These are phyloP conservation scores for Diutina siamensis DNA, from an alignment of 1,139 yeast genomes.

Conservation along the genomic window DNA sequence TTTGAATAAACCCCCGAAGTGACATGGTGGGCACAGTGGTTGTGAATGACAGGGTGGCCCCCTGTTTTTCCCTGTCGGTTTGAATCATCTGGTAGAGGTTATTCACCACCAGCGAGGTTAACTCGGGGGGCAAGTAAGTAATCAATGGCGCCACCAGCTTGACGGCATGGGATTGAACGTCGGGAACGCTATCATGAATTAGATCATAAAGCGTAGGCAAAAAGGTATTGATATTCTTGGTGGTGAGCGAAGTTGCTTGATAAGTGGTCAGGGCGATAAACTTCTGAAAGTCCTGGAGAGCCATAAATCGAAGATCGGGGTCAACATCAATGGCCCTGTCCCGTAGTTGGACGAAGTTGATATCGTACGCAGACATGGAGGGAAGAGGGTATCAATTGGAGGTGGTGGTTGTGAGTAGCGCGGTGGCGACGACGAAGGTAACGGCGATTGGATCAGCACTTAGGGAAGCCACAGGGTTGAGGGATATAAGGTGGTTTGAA, in stretches of 20 bases:
- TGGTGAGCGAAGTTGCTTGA: conserved; percentile 8
- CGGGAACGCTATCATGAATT: conserved; percentile 55
- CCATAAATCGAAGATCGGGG: conserved; percentile 82
- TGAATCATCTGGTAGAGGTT: not conserved
- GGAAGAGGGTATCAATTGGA: not conserved
- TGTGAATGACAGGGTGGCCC: conserved; percentile 21
- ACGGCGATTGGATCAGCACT: no score
- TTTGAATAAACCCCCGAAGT: conserved; percentile 30
- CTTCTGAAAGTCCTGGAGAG: conserved; percentile 61
- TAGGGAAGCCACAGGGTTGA: no score
- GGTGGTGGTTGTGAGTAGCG: not conserved
- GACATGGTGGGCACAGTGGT: conserved; percentile 64
- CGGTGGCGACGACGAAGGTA: no score
- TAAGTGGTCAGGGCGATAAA: conserved; percentile 18
- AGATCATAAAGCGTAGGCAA: conserved; percentile 39
- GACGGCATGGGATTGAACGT: conserved; percentile 72
- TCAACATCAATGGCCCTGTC: conserved; percentile 58
- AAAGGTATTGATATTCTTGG: conserved; percentile 24
- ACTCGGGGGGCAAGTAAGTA: not conserved
- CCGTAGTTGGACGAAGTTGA: conserved; percentile 16
- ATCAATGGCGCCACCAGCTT: conserved; percentile 38
- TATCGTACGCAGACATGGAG: not conserved
- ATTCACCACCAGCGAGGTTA: not conserved
- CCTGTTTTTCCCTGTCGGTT: not conserved
- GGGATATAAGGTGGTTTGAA: no score